Conservation (phyloP, 768 basidiomycete species). For the Cyclocybe aegerita region DNA sequence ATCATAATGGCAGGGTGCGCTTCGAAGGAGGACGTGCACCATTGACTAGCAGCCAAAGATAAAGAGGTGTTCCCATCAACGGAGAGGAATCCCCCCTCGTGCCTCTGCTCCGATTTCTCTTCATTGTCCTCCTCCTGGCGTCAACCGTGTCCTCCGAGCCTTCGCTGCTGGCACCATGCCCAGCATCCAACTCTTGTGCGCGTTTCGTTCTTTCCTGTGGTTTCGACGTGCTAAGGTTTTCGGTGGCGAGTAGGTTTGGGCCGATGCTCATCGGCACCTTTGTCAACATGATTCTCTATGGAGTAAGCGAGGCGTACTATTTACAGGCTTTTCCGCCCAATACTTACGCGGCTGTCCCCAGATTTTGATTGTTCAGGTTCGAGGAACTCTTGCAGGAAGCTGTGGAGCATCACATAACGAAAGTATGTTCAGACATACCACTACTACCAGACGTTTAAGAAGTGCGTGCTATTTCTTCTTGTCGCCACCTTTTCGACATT, state of each 20-base stretch:
- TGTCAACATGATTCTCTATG: constrained; percentile 45
- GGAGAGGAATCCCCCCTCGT: neutral
- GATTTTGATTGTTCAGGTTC: constrained; percentile 37
- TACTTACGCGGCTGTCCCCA: constrained; percentile 10
- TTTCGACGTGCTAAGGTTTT: neutral
- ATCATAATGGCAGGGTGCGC: neutral
- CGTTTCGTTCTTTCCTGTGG: neutral
- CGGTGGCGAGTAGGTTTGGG: constrained; percentile 31
- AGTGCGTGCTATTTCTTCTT: constrained; percentile 21
- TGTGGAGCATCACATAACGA: neutral
- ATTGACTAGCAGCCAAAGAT: neutral
- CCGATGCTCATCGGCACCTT: constrained; percentile 44
- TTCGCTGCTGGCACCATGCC: constrained; percentile 13
- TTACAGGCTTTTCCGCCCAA: neutral
- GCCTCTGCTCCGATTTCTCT: neutral
- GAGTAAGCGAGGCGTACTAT: constrained; percentile 27
- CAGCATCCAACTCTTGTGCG: constrained; percentile 31
- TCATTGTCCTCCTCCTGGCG: neutral
- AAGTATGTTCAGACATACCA: constrained; percentile 24
- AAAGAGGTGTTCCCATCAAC: neutral
- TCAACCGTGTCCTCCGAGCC: no score
- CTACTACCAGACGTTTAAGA: constrained; percentile 40
- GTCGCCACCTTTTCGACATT: neutral
- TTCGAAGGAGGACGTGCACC: neutral
- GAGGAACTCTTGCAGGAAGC: neutral